These are phyloP conservation scores for Ogataea pini DNA, from an alignment of 805 yeast genomes.

Conservation along the genomic window DNA sequence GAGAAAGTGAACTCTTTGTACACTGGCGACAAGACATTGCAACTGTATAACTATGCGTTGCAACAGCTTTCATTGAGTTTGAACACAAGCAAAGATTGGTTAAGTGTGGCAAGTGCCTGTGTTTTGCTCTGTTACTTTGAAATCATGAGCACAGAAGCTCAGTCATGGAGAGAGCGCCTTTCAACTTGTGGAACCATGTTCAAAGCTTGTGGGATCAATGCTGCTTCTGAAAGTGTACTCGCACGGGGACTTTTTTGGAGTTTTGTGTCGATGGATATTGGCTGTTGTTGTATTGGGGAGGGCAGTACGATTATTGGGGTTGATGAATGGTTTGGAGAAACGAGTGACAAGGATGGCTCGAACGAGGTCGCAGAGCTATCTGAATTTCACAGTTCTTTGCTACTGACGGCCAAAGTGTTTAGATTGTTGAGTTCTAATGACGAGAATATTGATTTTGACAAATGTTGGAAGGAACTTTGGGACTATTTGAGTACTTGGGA, in stretches of 20 bases:
- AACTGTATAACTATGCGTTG: constrained; percentile 31
- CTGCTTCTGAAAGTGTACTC: constrained; percentile 35
- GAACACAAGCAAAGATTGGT: constrained; percentile 33
- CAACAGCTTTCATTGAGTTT: constrained; percentile 38
- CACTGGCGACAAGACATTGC: constrained; percentile 32
- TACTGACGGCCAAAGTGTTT: constrained; percentile 35
- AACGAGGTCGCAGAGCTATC: constrained; percentile 1
- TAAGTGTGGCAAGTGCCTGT: constrained; percentile 37
- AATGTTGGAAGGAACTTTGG: constrained; percentile 44
- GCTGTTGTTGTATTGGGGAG: constrained; percentile 35
- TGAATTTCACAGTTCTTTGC: constrained; percentile 24
- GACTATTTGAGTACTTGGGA: constrained; percentile 42
- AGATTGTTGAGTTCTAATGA: constrained; percentile 33
- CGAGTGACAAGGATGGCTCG: too few relatives aligned
- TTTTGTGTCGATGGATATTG: constrained; percentile 44
- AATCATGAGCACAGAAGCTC: constrained; percentile 41
- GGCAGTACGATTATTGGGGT: constrained; percentile 13
- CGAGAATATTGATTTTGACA: constrained; percentile 33
- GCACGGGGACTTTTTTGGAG: constrained; percentile 46
- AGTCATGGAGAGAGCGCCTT: constrained; percentile 41
- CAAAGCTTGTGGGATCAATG: constrained; percentile 40
- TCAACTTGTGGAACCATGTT: constrained; percentile 42
- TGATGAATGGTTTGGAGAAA: constrained; percentile 17
- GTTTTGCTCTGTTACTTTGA: constrained; percentile 45
- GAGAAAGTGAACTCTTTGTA: constrained; percentile 23